Conservation (phyloP, 306 rosid species). For the Pachyrhizus erosus region DNA sequence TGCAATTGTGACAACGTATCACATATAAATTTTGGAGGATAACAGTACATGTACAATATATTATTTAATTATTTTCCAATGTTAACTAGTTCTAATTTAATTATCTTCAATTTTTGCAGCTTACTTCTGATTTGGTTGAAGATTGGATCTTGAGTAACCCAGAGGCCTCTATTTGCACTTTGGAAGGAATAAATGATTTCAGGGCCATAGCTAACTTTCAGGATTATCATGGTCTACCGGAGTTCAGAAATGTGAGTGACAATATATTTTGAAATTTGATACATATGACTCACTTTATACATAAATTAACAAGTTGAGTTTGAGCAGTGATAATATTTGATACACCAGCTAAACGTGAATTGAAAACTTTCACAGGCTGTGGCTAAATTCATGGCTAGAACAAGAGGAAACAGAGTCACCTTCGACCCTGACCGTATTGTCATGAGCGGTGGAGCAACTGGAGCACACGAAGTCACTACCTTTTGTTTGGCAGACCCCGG, state of each 20-base stretch:
- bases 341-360: slow-evolving; percentile 5
- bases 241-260: slow-evolving; percentile 75
- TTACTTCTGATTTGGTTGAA: slow-evolving; percentile 65
- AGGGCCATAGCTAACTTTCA: slow-evolving; percentile 71
- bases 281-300: not conserved
- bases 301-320: not conserved
- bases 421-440: slow-evolving; percentile 85
- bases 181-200: slow-evolving; percentile 67
- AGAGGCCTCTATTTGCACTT: slow-evolving; percentile 83
- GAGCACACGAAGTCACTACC: slow-evolving; percentile 81
- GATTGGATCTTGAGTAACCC: slow-evolving; percentile 75
- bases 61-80: not conserved
- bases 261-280: not conserved
- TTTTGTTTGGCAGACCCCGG: slow-evolving; percentile 91
- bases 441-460: slow-evolving; percentile 96
- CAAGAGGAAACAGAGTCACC: slow-evolving; percentile 73
- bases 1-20: not conserved
- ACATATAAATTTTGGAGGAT: not conserved
- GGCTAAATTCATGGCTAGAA: slow-evolving; percentile 82
- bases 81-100: not conserved
- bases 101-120: slow-evolving; percentile 54
- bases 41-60: not conserved
- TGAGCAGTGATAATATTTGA: not conserved
- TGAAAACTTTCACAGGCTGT: slow-evolving; percentile 66
- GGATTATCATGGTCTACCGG: slow-evolving; percentile 87